Evolutionary conservation across 1,284 basidiomycete species (phyloP).

Genomic region (Pseudozyma sp.): DNA sequence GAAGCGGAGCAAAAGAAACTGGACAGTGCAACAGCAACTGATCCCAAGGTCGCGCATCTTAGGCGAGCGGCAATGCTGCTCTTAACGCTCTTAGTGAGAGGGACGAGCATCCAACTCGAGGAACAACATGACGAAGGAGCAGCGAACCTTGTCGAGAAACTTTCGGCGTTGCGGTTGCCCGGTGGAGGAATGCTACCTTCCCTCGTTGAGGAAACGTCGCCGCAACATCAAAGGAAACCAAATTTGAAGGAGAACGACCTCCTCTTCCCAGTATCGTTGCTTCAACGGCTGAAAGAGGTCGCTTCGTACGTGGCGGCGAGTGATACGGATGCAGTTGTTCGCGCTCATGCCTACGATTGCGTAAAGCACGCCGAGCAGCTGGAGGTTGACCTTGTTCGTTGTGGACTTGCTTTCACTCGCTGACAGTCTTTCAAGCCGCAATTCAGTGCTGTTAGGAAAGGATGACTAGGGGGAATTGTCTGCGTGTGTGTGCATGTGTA

Average conservation of each 20-base stretch:
- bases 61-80: conserved; percentile 62
- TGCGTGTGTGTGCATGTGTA: background rate
- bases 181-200: conserved; percentile 49
- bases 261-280: conserved; percentile 26
- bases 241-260: conserved; percentile 12
- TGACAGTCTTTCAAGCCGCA: conserved; percentile 2
- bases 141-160: conserved; percentile 15
- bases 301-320: conserved; percentile 14
- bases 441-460: background rate
- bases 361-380: conserved; percentile 35
- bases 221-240: background rate
- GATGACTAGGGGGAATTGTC: no score
- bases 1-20: conserved; percentile 28
- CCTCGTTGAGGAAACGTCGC: background rate
- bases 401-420: conserved; percentile 1
- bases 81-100: conserved; percentile 52
- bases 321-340: conserved; percentile 55
- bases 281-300: conserved; percentile 31
- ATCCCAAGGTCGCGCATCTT: conserved; percentile 60
- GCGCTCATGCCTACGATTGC: conserved; percentile 52
- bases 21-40: conserved; percentile 46
- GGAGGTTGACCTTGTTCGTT: conserved; percentile 17
- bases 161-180: conserved; percentile 49
- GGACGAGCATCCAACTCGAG: conserved; percentile 51
- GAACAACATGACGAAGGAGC: conserved; percentile 10